Evolutionary conservation across 345 rosid genomes (phyloP), one percentile per base, ranked within the genome.

Genomic region (Eucalyptus microcorys): DNA sequence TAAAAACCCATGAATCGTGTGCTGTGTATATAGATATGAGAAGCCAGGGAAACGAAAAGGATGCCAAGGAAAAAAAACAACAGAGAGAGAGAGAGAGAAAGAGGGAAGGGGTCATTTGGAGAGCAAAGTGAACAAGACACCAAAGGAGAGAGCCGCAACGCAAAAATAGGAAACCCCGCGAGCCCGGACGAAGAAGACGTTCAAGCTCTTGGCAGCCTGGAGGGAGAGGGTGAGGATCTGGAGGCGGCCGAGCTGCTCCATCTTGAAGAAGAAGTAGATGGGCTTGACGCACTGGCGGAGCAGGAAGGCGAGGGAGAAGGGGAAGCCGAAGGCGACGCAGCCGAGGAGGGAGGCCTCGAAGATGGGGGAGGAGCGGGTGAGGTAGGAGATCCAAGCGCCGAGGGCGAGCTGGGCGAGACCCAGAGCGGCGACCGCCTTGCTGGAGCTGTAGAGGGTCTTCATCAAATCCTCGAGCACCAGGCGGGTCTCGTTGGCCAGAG

Each of bases 211-310:
- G 24, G 96, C 93, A 57, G 95, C 94, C 93, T 96, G 98, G 86
- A 96, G 96, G 1, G 95, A 92, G 76, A 96, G 91, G 27, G 99
- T 96, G 26, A 97, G 92, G 90, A 97, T 95, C 95, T 97, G 98
- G 89, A 97, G 85, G 93, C 99, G 94, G 7, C 98, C 98, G 61
- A 87, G 90, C 91, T 97, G 97, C 92, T 97, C 99, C 98, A 95
- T 97, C 93, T 95, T 96, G 92, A 93, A 96, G 89, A 96, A 94
- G 93, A 98, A 97, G 90, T 91, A 90, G 95, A 98, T 97, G 7
- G 97, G 96, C 94, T 96, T 97, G 93, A 97, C 84, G 14, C 96
- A 95, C 48, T 94, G 94, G 90, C 99, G 93, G 90, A 98, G 14
- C 97, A 97, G 90, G 88, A 98, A 92, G 10, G 98, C 99, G 93